These are phyloP conservation scores for Tulasnella sp. DNA, from an alignment of 768 basidiomycete species.

Conservation along the genomic window DNA sequence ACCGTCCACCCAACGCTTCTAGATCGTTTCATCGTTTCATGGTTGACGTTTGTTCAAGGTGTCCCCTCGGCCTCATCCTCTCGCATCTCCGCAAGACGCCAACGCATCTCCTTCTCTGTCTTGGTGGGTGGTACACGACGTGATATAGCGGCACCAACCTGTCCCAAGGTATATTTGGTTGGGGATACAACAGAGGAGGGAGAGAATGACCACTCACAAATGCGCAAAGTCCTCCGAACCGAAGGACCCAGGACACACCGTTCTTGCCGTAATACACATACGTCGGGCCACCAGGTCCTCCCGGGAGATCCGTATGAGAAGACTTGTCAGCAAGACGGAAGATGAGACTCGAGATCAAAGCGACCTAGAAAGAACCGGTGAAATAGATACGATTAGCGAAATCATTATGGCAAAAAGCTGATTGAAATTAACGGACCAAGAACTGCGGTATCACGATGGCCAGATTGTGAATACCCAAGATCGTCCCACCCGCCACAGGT, in stretches of 20 bases:
- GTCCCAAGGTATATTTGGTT: background rate
- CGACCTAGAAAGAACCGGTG: slow-evolving; percentile 42
- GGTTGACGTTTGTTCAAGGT: too few relatives aligned
- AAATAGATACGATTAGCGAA: background rate
- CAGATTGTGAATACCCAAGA: slow-evolving; percentile 89
- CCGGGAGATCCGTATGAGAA: slow-evolving; percentile 31
- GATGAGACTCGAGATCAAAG: slow-evolving; percentile 74
- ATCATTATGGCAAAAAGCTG: slow-evolving; percentile 3
- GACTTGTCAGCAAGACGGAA: slow-evolving; percentile 69
- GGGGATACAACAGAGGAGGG: background rate
- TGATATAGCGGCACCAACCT: slow-evolving; percentile 64
- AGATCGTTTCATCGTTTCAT: too few relatives aligned
- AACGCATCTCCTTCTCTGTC: slow-evolving; percentile 83
- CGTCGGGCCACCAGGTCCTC: slow-evolving; percentile 30
- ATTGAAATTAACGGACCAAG: slow-evolving; percentile 52
- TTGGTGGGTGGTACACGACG: slow-evolving; percentile 80
- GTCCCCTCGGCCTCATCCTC: slow-evolving; percentile 38
- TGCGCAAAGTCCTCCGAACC: slow-evolving; percentile 84
- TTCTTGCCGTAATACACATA: slow-evolving; percentile 65
- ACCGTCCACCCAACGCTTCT: too few relatives aligned
- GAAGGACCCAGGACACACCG: slow-evolving; percentile 88
- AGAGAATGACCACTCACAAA: slow-evolving; percentile 33
- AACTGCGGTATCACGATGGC: slow-evolving; percentile 94
- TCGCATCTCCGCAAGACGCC: slow-evolving; percentile 70
- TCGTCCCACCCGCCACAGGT: slow-evolving; percentile 74